These are phyloP conservation scores for Apiospora koreana DNA, from an alignment of 2,329 filamentous ascomycete species.

Conservation along the genomic window DNA sequence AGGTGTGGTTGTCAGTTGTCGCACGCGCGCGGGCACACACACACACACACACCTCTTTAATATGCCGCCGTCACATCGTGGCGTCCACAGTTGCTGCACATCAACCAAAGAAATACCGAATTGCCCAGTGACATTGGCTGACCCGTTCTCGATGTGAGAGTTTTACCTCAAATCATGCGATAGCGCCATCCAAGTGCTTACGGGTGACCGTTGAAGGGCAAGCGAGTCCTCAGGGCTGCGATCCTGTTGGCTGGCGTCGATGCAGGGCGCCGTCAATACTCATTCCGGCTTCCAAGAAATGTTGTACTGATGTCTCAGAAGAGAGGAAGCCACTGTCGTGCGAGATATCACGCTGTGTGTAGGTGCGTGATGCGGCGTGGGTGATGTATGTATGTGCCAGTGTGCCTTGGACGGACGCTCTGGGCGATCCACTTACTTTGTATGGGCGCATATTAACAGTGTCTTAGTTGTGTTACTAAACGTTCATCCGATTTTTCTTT, in stretches of 20 bases:
- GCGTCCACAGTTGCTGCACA: not conserved
- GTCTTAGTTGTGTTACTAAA: not conserved
- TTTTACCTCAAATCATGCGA: not conserved
- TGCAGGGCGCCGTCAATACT: not conserved
- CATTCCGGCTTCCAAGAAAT: not conserved
- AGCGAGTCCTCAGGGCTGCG: not conserved
- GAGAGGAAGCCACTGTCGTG: not conserved
- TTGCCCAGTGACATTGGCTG: not conserved
- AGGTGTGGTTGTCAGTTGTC: not conserved
- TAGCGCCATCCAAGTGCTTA: not conserved
- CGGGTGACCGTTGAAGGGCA: not conserved
- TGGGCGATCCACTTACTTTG: not conserved
- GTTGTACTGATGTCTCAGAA: not conserved
- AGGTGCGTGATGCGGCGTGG: too few relatives aligned
- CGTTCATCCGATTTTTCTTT: not conserved
- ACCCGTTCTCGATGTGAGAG: not conserved
- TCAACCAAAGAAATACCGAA: not conserved
- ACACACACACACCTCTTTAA: not conserved
- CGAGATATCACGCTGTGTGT: constrained; percentile 1
- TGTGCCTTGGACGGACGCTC: not conserved
- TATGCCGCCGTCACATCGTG: constrained; percentile 1
- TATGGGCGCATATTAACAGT: not conserved
- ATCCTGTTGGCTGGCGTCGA: not conserved
- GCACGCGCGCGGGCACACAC: not conserved
- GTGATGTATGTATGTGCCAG: not conserved